Evolutionary conservation across 805 yeast genomes (phyloP).

Genomic region (Nakazawaea ishiwadae): DNA sequence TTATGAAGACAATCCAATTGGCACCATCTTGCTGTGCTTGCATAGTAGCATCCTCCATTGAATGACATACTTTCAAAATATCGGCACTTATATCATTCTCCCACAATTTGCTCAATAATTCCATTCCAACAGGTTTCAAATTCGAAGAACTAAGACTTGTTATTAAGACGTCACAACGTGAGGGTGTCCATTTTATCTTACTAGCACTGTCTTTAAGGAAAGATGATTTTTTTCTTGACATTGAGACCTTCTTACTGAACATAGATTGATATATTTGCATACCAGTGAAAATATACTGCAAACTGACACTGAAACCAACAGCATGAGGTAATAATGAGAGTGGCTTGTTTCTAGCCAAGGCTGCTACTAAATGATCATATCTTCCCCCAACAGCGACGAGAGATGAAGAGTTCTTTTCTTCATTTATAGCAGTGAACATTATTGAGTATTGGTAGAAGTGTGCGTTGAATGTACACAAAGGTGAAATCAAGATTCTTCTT

Average conservation of each 20-base stretch:
- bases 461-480: slow-evolving; percentile 79
- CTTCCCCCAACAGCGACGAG: slow-evolving; percentile 92
- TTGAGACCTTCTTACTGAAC: slow-evolving; percentile 18
- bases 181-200: slow-evolving; percentile 43
- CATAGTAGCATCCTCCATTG: slow-evolving; percentile 60
- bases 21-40: slow-evolving; percentile 67
- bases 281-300: slow-evolving; percentile 55
- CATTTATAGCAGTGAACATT: slow-evolving; percentile 83
- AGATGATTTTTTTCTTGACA: slow-evolving; percentile 26
- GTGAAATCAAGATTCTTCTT: slow-evolving; percentile 60
- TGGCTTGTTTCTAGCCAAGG: slow-evolving; percentile 49
- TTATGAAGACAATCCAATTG: slow-evolving; percentile 72
- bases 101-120: slow-evolving; percentile 68
- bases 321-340: slow-evolving; percentile 43
- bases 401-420: slow-evolving; percentile 43
- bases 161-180: slow-evolving; percentile 78
- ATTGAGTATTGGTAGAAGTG: slow-evolving; percentile 75
- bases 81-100: slow-evolving; percentile 76
- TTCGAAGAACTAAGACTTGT: slow-evolving; percentile 58
- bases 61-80: slow-evolving; percentile 36
- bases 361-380: slow-evolving; percentile 68
- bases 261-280: slow-evolving; percentile 43
- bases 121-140: slow-evolving; percentile 58
- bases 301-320: slow-evolving; percentile 84
- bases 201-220: slow-evolving; percentile 29